Percentiles rank a stretch among this genome's conserved stretches.
Conservation (phyloP, 257 asterid genomes). For the Cordia subcordata region DNA sequence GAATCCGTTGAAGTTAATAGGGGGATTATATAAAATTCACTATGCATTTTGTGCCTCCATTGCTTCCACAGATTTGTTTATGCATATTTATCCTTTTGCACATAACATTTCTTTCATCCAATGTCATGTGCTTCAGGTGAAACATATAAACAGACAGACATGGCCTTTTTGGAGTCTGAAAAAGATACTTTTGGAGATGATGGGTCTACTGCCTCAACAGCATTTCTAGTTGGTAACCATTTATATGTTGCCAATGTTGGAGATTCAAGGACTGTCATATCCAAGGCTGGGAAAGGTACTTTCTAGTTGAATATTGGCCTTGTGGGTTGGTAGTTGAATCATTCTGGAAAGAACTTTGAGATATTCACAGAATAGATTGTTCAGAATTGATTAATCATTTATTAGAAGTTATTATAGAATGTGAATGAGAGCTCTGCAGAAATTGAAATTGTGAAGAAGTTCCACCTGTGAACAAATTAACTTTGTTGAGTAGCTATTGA, state of each 20-base stretch:
- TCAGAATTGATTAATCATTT: too few relatives aligned
- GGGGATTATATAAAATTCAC: too few relatives aligned
- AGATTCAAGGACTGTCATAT: slow-evolving; percentile 91
- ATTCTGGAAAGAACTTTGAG: too few relatives aligned
- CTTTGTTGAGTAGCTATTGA: too few relatives aligned
- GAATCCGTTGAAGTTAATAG: too few relatives aligned
- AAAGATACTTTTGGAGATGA: slow-evolving; percentile 91
- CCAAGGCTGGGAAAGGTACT: slow-evolving; percentile 89
- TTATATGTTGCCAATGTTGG: slow-evolving; percentile 99
- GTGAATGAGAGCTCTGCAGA: too few relatives aligned
- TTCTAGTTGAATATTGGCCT: not conserved
- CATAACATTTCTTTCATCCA: not conserved
- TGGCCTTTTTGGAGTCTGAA: slow-evolving; percentile 80
- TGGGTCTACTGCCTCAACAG: slow-evolving; percentile 95
- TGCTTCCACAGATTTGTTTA: not conserved
- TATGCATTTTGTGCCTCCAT: too few relatives aligned
- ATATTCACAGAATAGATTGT: too few relatives aligned
- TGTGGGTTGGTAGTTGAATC: too few relatives aligned
- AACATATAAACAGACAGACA: slow-evolving; percentile 84
- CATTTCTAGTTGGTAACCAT: slow-evolving; percentile 84
- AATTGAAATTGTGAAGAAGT: too few relatives aligned
- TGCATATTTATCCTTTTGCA: not conserved
- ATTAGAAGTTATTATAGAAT: too few relatives aligned
- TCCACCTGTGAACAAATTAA: too few relatives aligned
- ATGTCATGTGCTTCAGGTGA: slow-evolving; percentile 46